These are phyloP conservation scores for Xylariaceae sp. DNA, from an alignment of 2,329 filamentous ascomycete genomes.

Conservation along the genomic window DNA sequence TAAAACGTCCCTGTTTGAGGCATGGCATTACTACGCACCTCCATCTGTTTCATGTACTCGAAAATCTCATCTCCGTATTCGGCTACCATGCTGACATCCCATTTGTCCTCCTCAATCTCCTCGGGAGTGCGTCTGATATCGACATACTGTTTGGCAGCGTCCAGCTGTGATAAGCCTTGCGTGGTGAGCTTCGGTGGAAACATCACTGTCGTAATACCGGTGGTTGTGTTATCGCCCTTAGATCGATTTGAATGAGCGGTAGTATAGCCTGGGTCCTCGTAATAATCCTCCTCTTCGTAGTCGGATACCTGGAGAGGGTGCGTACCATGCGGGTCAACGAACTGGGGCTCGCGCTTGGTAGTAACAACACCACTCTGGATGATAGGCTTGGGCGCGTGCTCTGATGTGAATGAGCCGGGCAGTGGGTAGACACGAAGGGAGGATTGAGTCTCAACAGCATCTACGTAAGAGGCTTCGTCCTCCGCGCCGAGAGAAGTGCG, in stretches of 20 bases:
- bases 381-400: constrained; percentile 1
- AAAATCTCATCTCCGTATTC: constrained; percentile 98
- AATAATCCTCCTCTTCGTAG: constrained; percentile 66
- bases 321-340: constrained; percentile 2
- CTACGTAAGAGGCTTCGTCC: neutral
- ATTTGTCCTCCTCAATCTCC: constrained; percentile 82
- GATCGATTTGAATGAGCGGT: constrained; percentile 74
- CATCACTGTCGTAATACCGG: constrained; percentile 50
- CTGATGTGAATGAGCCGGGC: no score
- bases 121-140: constrained; percentile 62
- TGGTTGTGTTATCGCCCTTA: constrained; percentile 59
- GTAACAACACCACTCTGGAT: neutral
- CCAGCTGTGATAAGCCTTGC: constrained; percentile 69
- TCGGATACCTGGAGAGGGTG: constrained; percentile 39
- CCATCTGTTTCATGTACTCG: constrained; percentile 80
- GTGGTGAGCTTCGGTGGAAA: constrained; percentile 69
- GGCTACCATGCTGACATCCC: constrained; percentile 96
- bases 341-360: constrained; percentile 5
- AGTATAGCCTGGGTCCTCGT: constrained; percentile 67
- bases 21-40: constrained; percentile 52
- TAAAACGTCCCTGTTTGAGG: neutral
- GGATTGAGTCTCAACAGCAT: no score
- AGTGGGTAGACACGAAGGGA: no score
- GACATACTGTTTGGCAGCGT: constrained; percentile 60
- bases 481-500: no score